Evolutionary conservation across 257 asterid species (phyloP).

Genomic region (Datura wrightii): DNA sequence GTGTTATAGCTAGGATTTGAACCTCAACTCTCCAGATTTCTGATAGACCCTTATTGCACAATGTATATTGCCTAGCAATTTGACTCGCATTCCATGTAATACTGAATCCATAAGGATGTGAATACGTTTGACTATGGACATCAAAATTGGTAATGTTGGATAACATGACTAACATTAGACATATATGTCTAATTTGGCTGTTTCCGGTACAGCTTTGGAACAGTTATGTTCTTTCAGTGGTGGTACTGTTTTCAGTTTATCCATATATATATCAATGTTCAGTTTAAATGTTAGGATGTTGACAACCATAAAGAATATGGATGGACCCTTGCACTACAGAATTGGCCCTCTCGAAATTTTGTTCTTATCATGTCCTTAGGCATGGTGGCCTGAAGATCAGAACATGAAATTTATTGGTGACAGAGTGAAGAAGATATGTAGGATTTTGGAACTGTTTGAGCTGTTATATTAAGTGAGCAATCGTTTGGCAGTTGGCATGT

Average conservation of each 20-base stretch:
- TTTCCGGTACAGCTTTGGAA: neutral
- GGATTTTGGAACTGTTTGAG: constrained; percentile 16
- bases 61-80: neutral
- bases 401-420: neutral
- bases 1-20: constrained; percentile 10
- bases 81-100: constrained; percentile 19
- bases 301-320: constrained; percentile 23
- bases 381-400: neutral
- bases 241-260: neutral
- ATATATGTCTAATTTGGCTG: neutral
- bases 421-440: neutral
- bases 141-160: neutral
- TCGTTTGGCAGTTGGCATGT: constrained; percentile 17
- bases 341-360: neutral
- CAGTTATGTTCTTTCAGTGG: neutral
- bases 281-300: neutral
- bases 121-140: neutral
- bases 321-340: constrained; percentile 4
- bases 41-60: neutral
- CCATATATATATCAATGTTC: neutral
- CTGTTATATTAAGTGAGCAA: neutral
- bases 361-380: constrained; percentile 10
- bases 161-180: neutral
- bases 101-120: neutral
- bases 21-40: neutral